phyloP scores from a whole-genome alignment of 2,329 filamentous ascomycete species.

The Xylariaceae sp. region DNA sequence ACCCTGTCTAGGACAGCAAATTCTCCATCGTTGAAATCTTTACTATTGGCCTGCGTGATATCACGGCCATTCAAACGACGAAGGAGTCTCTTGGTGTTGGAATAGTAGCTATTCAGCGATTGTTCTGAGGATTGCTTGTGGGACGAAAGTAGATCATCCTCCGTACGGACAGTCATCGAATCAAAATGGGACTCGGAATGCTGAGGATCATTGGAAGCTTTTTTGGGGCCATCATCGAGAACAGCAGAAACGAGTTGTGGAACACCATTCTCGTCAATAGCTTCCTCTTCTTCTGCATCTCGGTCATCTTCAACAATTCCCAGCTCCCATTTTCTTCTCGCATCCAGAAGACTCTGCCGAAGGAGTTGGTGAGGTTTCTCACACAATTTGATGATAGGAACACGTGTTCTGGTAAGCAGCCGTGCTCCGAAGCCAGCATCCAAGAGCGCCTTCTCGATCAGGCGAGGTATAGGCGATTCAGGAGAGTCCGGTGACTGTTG shows the following conservation, averaged over 20 bases:
- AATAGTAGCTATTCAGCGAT: constrained; percentile 45
- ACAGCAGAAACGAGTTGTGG: constrained; percentile 1
- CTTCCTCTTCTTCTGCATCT: constrained; percentile 34
- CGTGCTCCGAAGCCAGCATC: constrained; percentile 70
- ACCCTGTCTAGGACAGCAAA: constrained; percentile 48
- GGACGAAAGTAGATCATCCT: constrained; percentile 21
- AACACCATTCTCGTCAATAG: constrained; percentile 24
- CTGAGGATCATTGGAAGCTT: constrained; percentile 3
- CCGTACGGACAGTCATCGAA: background rate
- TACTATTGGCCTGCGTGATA: constrained; percentile 43
- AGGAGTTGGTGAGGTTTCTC: constrained; percentile 62
- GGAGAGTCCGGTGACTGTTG: constrained; percentile 48
- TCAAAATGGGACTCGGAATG: constrained; percentile 7
- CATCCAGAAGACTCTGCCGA: constrained; percentile 56
- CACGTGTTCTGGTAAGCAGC: constrained; percentile 71
- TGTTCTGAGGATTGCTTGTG: constrained; percentile 42
- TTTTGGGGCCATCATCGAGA: constrained; percentile 3
- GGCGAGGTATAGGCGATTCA: constrained; percentile 62
- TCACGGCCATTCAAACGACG: constrained; percentile 48
- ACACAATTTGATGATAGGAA: constrained; percentile 86
- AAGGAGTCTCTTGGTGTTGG: constrained; percentile 46
- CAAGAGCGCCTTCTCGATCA: constrained; percentile 72
- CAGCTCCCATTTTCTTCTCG: constrained; percentile 68
- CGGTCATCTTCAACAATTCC: constrained; percentile 41
- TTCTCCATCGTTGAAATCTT: constrained; percentile 42